Evolutionary conservation across 305 asterid genomes (phyloP).

Genomic region (Rubia tinctorum): DNA sequence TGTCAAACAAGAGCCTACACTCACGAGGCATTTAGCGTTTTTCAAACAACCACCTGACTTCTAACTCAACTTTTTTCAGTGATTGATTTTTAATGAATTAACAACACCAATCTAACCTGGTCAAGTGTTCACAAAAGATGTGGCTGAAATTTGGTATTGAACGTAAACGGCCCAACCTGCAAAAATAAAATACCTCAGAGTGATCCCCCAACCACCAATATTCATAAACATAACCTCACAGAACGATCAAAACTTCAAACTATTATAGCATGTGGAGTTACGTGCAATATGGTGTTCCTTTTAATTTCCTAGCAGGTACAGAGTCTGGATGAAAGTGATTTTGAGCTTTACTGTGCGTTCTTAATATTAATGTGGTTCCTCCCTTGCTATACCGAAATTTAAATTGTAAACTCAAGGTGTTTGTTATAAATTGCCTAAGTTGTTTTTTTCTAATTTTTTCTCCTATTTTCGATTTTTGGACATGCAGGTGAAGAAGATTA

Average conservation of each 20-base stretch:
- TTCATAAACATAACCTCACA: background rate
- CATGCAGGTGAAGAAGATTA: too few species aligned
- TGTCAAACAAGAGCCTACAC: background rate
- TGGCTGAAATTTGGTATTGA: conserved; percentile 65
- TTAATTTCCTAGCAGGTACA: too few species aligned
- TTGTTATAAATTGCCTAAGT: too few species aligned
- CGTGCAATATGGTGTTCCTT: too few species aligned
- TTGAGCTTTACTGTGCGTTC: too few species aligned
- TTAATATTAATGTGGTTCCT: too few species aligned
- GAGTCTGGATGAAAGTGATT: too few species aligned
- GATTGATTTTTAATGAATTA: background rate
- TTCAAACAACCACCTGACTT: conserved; percentile 3
- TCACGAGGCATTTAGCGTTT: background rate
- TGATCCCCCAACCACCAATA: background rate
- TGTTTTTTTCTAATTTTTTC: too few species aligned
- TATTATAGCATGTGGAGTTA: background rate
- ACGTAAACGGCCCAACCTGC: conserved; percentile 73
- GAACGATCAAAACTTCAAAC: background rate
- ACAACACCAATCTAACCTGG: conserved; percentile 28
- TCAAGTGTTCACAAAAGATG: conserved; percentile 83
- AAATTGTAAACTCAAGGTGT: too few species aligned
- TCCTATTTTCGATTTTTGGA: too few species aligned
- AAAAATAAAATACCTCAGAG: conserved; percentile 12
- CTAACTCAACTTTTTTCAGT: background rate
- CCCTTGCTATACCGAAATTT: too few species aligned